A percentile compares a stretch with the other conserved stretches of the same genome.
phyloP scores from a whole-genome alignment of 1,284 basidiomycete species.

The Leucoagaricus sp. region DNA sequence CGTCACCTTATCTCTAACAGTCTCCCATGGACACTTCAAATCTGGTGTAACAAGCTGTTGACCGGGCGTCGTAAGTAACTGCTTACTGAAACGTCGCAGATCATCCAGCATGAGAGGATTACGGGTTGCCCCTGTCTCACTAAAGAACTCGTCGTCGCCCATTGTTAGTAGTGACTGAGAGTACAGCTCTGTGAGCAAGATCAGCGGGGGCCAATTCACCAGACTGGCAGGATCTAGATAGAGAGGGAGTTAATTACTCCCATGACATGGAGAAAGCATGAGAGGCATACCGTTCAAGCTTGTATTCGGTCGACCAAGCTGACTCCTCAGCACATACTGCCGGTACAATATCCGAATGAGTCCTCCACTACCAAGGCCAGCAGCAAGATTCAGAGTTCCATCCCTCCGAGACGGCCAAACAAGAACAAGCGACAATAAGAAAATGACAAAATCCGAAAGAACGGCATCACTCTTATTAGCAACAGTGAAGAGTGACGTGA shows the following conservation, averaged over 20 bases:
- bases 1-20: slow-evolving; percentile 71
- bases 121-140: slow-evolving; percentile 33
- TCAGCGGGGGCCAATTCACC: slow-evolving; percentile 62
- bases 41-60: slow-evolving; percentile 31
- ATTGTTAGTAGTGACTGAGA: slow-evolving; percentile 87
- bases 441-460: slow-evolving; percentile 42
- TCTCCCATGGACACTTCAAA: slow-evolving; percentile 16
- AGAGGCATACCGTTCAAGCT: slow-evolving; percentile 38
- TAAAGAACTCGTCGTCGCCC: slow-evolving; percentile 97
- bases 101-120: slow-evolving; percentile 89
- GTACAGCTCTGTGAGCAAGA: slow-evolving; percentile 86
- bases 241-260: slow-evolving; percentile 16
- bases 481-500: slow-evolving; percentile 48
- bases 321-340: slow-evolving; percentile 61
- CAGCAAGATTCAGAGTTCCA: slow-evolving; percentile 47
- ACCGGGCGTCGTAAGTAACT: slow-evolving; percentile 51
- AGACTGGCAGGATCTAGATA: slow-evolving; percentile 46
- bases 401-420: slow-evolving; percentile 64
- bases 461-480: slow-evolving; percentile 23
- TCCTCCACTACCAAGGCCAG: slow-evolving; percentile 52
- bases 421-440: slow-evolving; percentile 54
- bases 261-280: slow-evolving; percentile 32
- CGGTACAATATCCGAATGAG: slow-evolving; percentile 78
- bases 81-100: slow-evolving; percentile 65
- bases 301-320: slow-evolving; percentile 50